These are phyloP conservation scores for Anaeramoeba flamelloides DNA, from an alignment of 78 protist genomes.

Conservation along the genomic window DNA sequence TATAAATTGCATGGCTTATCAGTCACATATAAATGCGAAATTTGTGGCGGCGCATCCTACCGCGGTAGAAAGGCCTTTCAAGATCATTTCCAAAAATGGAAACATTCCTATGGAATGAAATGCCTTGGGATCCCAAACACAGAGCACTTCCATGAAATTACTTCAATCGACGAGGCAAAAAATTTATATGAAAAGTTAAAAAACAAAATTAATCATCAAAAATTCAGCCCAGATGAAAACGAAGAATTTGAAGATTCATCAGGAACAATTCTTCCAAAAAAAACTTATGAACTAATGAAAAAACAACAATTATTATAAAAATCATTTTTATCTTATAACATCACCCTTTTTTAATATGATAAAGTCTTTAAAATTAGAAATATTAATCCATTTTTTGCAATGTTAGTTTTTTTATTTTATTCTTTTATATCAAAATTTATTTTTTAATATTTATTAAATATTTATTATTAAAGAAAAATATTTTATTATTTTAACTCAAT, in stretches of 20 bases:
- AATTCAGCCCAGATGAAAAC: neutral
- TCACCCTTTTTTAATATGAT: too few species aligned
- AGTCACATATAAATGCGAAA: neutral
- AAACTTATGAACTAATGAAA: neutral
- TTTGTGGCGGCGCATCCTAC: neutral
- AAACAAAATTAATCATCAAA: neutral
- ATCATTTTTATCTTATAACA: neutral
- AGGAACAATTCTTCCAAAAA: neutral
- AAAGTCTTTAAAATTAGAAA: too few species aligned
- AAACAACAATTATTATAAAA: neutral
- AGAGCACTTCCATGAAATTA: neutral
- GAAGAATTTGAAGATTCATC: neutral
- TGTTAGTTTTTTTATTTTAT: too few species aligned
- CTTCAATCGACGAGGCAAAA: neutral
- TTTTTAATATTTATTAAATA: too few species aligned
- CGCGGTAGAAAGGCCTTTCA: neutral
- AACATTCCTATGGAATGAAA: neutral
- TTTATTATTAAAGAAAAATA: too few species aligned
- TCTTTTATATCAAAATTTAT: too few species aligned
- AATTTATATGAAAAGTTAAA: neutral
- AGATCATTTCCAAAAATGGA: conserved; percentile 1
- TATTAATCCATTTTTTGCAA: too few species aligned
- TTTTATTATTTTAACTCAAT: too few species aligned
- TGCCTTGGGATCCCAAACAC: neutral
- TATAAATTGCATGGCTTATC: neutral